Evolutionary conservation across 352 stramenopile genomes (phyloP), one percentile per base, ranked within the genome.

Genomic region (Pythium dissotocum): DNA sequence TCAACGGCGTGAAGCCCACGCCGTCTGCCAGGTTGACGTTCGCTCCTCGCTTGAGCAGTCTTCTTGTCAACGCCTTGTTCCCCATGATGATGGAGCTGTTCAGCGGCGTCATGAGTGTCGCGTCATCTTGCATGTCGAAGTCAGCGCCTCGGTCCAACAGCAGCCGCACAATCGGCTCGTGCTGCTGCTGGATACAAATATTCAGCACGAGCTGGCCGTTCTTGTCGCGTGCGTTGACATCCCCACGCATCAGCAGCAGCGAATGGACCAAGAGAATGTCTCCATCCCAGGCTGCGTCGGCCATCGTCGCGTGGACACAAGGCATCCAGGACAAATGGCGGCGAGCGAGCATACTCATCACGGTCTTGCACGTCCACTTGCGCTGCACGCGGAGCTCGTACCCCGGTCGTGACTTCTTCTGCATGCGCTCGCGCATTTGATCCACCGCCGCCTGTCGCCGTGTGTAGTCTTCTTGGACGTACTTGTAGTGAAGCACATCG

Each of bases 21-120:
- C 67, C 73, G 16, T 93, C 85, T 6, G 73, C 63, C 12, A 91
- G 58, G 13, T 91, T 77, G 10, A 83, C 73, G 48, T 90, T 71
- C 0, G 83, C 84, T 0, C 84, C 82, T 35, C 72, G 70, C 63
- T 86, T 81, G 7, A 94, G 58, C 2, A 91, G 73, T 6, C 80
- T 69, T 36, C 81, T 71, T 38, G 86, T 86, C 3, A 94, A 57
- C 24, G 83, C 79, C 64, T 94, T 94, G 70, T 94, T 94, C 51
- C 83, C 86, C 86, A 94, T 94, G 61, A 94, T 84, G 65, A 91
- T 87, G 1, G 79, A 78, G 48, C 77, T 91, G 63, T 89, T 87
- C 24, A 94, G 73, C 40, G 86, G 81, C n/a, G 82, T 84, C 42
- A 79, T 75, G 9, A 85, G 67, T 32, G 80, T 85, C 1, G 63